Conservation (phyloP, 2,329 filamentous ascomycete genomes). For the Aspergillus tubingensis region DNA sequence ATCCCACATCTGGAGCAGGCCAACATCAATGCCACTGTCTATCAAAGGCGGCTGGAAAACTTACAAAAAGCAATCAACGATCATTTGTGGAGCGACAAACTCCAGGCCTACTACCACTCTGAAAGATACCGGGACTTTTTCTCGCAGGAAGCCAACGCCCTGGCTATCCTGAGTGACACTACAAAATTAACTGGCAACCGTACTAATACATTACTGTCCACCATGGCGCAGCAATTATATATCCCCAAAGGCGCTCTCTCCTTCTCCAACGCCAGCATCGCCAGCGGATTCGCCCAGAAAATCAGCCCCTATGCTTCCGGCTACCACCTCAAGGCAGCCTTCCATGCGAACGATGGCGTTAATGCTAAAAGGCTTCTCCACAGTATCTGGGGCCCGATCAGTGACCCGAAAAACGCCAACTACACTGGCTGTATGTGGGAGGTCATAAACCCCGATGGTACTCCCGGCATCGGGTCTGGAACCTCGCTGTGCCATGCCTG, state of each 20-base stretch:
- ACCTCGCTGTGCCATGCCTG: conserved; percentile 41
- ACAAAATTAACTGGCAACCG: neutral
- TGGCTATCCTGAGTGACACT: conserved; percentile 15
- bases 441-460: conserved; percentile 8
- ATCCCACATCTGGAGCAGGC: conserved; percentile 9
- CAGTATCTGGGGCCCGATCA: conserved; percentile 16
- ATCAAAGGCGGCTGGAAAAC: conserved; percentile 5
- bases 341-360: conserved; percentile 11
- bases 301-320: conserved; percentile 17
- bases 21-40: conserved; percentile 6
- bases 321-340: conserved; percentile 16
- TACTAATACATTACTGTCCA: conserved; percentile 2
- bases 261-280: conserved; percentile 15
- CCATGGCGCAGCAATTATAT: conserved; percentile 13
- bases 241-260: conserved; percentile 14
- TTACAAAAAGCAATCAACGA: conserved; percentile 12
- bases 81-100: conserved; percentile 15
- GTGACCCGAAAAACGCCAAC: conserved; percentile 12
- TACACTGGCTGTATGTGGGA: conserved; percentile 21
- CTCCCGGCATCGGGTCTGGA: conserved; percentile 16
- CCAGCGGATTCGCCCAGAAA: conserved; percentile 13
- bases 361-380: conserved; percentile 9
- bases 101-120: conserved; percentile 16
- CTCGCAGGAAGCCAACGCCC: conserved; percentile 19
- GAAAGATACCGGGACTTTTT: conserved; percentile 12